Conservation (phyloP, 75 land plant species). For the Pinus taeda region DNA sequence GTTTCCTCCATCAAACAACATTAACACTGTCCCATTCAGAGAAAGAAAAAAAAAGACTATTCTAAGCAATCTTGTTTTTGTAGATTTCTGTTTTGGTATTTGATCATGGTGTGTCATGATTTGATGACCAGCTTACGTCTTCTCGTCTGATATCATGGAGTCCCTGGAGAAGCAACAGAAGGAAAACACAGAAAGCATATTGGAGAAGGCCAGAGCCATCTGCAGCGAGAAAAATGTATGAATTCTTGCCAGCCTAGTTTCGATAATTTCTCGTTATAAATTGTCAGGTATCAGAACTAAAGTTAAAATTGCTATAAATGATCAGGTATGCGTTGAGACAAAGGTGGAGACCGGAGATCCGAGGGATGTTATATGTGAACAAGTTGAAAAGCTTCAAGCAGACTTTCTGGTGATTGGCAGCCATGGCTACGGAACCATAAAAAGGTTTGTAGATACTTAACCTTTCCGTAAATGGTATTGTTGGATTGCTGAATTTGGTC, state of each 20-base stretch:
- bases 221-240: slow-evolving; percentile 19
- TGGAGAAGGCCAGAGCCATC: slow-evolving; percentile 50
- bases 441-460: slow-evolving; percentile 1
- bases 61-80: background rate
- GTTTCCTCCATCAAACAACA: too few relatives aligned
- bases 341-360: slow-evolving; percentile 14
- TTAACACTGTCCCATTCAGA: too few relatives aligned
- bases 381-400: slow-evolving; percentile 7
- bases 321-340: slow-evolving; percentile 6
- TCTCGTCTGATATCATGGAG: slow-evolving; percentile 31
- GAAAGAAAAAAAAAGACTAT: too few relatives aligned
- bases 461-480: too few relatives aligned
- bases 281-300: background rate
- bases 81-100: background rate
- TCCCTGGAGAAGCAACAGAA: slow-evolving; percentile 30
- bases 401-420: slow-evolving; percentile 18
- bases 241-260: background rate
- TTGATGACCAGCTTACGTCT: slow-evolving; percentile 31
- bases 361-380: slow-evolving; percentile 14
- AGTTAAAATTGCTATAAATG: background rate
- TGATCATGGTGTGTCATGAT: background rate
- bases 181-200: slow-evolving; percentile 37
- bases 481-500: too few relatives aligned
- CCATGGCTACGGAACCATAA: slow-evolving; percentile 23
- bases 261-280: background rate